These are phyloP conservation scores for Beauveria varroae DNA, from an alignment of 2,329 filamentous ascomycete species.

Conservation along the genomic window DNA sequence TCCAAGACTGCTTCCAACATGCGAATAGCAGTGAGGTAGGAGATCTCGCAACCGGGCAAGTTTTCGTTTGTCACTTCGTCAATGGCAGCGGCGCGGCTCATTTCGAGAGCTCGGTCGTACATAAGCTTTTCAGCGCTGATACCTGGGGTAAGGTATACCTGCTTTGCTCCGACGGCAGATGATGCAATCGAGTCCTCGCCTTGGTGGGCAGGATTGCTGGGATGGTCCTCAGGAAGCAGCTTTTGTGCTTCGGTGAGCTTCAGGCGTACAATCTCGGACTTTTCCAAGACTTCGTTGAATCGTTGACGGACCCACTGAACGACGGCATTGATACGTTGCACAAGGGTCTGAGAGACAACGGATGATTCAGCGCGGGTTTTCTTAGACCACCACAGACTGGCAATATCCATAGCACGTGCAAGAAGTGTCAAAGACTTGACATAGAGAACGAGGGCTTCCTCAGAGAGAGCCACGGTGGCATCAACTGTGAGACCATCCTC, in stretches of 20 bases:
- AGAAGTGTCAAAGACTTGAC: conserved; percentile 88
- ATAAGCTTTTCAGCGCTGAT: conserved; percentile 94
- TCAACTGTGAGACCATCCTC: conserved; percentile 79
- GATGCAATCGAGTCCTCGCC: conserved; percentile 49
- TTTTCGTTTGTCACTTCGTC: conserved; percentile 94
- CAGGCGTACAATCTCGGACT: conserved; percentile 86
- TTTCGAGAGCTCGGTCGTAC: conserved; percentile 95
- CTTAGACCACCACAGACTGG: conserved; percentile 82
- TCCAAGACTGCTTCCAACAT: conserved; percentile 95
- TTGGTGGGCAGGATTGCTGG: conserved; percentile 76
- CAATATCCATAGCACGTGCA: conserved; percentile 92
- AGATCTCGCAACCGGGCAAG: conserved; percentile 78
- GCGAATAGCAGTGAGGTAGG: conserved; percentile 85
- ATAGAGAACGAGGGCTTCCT: conserved; percentile 92
- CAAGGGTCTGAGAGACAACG: conserved; percentile 40
- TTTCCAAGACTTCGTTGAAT: conserved; percentile 96
- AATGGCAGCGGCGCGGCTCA: conserved; percentile 90
- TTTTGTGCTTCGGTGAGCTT: conserved; percentile 83
- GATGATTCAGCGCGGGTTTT: conserved; percentile 60
- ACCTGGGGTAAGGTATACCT: conserved; percentile 77
- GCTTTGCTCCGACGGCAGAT: conserved; percentile 58
- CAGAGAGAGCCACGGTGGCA: conserved; percentile 77
- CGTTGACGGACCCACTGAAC: conserved; percentile 92
- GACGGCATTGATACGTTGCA: conserved; percentile 76
- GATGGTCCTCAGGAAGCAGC: conserved; percentile 74